Evolutionary conservation across 2,329 filamentous ascomycete species (phyloP).

Genomic region (Phialemoniopsis sp.): DNA sequence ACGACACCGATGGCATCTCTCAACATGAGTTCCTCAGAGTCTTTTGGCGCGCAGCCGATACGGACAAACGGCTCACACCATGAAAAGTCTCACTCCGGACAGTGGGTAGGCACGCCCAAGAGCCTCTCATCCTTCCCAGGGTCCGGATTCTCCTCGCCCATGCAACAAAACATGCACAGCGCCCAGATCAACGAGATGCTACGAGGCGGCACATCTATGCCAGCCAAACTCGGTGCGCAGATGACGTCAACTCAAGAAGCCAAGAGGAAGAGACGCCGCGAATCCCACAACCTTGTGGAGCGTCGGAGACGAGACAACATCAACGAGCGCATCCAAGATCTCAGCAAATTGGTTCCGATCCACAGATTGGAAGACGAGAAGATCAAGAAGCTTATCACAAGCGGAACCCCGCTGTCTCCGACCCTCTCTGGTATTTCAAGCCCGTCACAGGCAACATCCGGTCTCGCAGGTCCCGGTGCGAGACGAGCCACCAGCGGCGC

Average conservation of each 20-base stretch:
- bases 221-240: slow-evolving; percentile 68
- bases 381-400: slow-evolving; percentile 89
- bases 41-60: slow-evolving; percentile 75
- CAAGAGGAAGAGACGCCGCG: slow-evolving; percentile 84
- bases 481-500: slow-evolving; percentile 69
- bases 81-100: slow-evolving; percentile 79
- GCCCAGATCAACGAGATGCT: slow-evolving; percentile 86
- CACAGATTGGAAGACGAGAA: slow-evolving; percentile 97
- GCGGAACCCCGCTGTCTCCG: slow-evolving; percentile 84
- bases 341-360: slow-evolving; percentile 86
- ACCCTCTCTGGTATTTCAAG: slow-evolving; percentile 67
- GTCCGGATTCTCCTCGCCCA: slow-evolving; percentile 83
- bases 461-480: slow-evolving; percentile 80
- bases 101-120: slow-evolving; percentile 85
- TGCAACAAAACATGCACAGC: slow-evolving; percentile 61
- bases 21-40: slow-evolving; percentile 64
- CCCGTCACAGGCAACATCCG: slow-evolving; percentile 77
- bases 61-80: slow-evolving; percentile 60
- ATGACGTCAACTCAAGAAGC: slow-evolving; percentile 76
- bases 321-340: slow-evolving; percentile 95
- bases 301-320: slow-evolving; percentile 94
- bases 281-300: slow-evolving; percentile 96
- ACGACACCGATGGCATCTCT: slow-evolving; percentile 68
- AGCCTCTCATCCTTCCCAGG: slow-evolving; percentile 84
- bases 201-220: slow-evolving; percentile 83